phyloP scores from a whole-genome alignment of 352 stramenopile species.

The Pythium brassicae region DNA sequence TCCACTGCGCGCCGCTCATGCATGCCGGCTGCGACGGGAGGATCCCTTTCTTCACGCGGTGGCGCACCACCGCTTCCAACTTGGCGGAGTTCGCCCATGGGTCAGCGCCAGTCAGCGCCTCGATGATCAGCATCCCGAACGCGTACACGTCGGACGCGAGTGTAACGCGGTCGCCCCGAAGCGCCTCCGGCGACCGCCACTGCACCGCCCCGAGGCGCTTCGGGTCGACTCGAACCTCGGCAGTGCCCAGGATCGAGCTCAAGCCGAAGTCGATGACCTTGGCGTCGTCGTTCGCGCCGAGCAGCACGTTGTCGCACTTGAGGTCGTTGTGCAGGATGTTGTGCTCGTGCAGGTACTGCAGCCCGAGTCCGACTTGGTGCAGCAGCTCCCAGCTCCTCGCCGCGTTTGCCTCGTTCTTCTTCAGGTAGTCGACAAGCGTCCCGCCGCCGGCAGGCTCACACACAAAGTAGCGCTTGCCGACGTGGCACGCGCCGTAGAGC shows the following conservation, averaged over 20 bases:
- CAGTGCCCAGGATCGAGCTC: constrained; percentile 4
- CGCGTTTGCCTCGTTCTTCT: background rate
- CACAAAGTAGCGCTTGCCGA: too few relatives aligned
- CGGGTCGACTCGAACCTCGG: background rate
- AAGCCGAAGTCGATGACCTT: constrained; percentile 13
- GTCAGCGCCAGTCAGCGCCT: constrained; percentile 9
- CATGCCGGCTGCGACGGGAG: background rate
- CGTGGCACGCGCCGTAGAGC: constrained; percentile 1
- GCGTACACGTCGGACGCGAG: constrained; percentile 6
- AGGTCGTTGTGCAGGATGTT: constrained; percentile 11
- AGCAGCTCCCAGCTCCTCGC: constrained; percentile 2
- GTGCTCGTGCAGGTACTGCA: constrained; percentile 25
- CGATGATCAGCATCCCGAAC: constrained; percentile 19
- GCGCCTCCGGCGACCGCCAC: constrained; percentile 14
- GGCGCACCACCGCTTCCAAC: background rate
- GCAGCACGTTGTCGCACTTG: constrained; percentile 14
- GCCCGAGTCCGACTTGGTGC: constrained; percentile 16
- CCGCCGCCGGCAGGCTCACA: background rate
- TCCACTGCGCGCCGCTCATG: constrained; percentile 7
- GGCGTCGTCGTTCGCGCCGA: constrained; percentile 2
- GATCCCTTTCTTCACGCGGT: constrained; percentile 2
- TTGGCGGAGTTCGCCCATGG: constrained; percentile 6
- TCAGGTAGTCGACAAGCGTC: background rate
- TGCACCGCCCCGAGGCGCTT: background rate
- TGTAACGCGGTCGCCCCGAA: background rate